A percentile compares a stretch with the other conserved stretches of the same genome.
phyloP scores from a whole-genome alignment of 2,329 filamentous ascomycete genomes.

The Verticillium klebahnii region DNA sequence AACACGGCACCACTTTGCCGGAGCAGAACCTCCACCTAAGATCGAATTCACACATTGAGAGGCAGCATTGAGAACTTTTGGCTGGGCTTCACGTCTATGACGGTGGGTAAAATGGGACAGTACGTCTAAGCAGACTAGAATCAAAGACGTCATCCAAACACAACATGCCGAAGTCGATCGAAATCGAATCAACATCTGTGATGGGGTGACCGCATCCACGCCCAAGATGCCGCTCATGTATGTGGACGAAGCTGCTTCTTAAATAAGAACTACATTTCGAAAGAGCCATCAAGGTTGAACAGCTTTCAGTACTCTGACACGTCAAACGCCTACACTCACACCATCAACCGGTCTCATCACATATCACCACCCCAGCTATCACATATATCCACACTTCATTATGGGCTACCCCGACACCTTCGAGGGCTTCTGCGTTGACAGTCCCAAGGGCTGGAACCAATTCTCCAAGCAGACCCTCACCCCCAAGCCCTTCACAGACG shows the following conservation, averaged over 20 bases:
- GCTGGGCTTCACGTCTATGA: background rate
- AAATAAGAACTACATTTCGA: background rate
- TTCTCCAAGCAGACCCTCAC: slow-evolving; percentile 32
- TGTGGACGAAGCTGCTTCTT: background rate
- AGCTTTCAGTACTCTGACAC: background rate
- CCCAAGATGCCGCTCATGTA: no score
- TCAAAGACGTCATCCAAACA: no score
- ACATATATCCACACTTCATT: slow-evolving; percentile 4
- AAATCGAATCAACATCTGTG: no score
- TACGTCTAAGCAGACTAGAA: no score
- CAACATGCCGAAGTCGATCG: no score
- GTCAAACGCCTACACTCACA: background rate
- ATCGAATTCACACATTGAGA: background rate
- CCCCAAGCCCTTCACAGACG: slow-evolving; percentile 29
- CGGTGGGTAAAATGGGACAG: background rate
- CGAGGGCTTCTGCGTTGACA: slow-evolving; percentile 36
- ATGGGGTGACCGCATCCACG: no score
- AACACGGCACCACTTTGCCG: background rate
- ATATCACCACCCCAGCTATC: background rate
- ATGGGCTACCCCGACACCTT: slow-evolving; percentile 43
- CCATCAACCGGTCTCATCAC: background rate
- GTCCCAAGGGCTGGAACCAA: slow-evolving; percentile 35
- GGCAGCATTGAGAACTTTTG: background rate
- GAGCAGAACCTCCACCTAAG: background rate
- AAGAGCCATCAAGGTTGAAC: background rate